Base-by-base conservation (phyloP, 257 asterid species). In the Primulina eburnea region DNA sequence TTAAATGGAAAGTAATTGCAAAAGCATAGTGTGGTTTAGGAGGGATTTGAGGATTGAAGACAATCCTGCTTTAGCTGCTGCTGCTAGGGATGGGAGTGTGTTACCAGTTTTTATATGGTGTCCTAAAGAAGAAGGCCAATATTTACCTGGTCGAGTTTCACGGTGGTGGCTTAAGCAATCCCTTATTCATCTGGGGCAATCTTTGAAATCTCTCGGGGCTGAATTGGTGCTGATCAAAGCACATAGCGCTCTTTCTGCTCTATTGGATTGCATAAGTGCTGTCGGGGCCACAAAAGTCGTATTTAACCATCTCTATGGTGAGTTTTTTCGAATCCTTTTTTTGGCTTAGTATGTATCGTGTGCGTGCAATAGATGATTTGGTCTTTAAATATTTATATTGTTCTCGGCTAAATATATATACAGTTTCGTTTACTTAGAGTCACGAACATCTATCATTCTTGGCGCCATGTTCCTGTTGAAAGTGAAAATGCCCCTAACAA, bases 131-230 rank as follows among this genome's bases (percentile, higher is more conserved):
- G 97, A 94, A 76, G 96, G 87, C 4, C 90, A 83, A 10, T 94
- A 79, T 76, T 79, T 86, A n/a, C 96, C 99, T 0, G 99, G 99
- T 50, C 84, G 99, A 60, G 99, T 88, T 73, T 94, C 99, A 2
- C 77, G 99, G 66, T 94, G 99, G 99, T 94, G 97, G 97, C 76
- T 94, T 66, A 94, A 90, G 79, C 95, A 89, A 33, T 94, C 99
- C 43, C 90, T 94, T 21, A 69, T 82, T 21, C 95, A 89, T 59
- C 76, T 94, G 77, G 86, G 83, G 73, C 88, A 80, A 35, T 89
- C 97, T 0, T 73, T 94, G 79, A 86, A 67, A 76, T 85, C 96
- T 67, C 96, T 94, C 68, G 99, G 99, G 53, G 95, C 94, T 35
- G 90, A 87, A 37, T 56, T 94, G 75, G 71, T 82, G 18, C 56